phyloP scores from a whole-genome alignment of 352 stramenopile species.

The Globisporangium rhizosaccharum region DNA sequence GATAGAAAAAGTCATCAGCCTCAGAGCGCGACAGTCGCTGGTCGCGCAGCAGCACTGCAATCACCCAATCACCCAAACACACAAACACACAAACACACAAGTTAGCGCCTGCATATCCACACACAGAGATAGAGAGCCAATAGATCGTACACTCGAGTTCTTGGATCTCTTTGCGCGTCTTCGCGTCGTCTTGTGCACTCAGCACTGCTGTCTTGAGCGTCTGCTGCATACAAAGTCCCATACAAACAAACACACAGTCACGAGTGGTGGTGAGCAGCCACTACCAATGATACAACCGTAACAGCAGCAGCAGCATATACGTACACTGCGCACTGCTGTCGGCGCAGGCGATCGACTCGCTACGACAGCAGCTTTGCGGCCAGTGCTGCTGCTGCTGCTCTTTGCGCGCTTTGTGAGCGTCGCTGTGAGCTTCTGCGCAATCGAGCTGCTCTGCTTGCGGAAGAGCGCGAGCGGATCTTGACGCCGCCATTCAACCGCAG shows the following conservation, averaged over 20 bases:
- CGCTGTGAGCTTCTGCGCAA: slow-evolving; percentile 30
- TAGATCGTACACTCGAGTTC: slow-evolving; percentile 31
- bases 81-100: neutral
- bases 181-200: slow-evolving; percentile 10
- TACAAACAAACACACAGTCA: neutral
- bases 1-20: slow-evolving; percentile 38
- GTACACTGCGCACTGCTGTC: slow-evolving; percentile 2
- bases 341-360: neutral
- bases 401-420: slow-evolving; percentile 21
- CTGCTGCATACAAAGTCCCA: neutral
- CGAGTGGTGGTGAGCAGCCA: too few relatives aligned
- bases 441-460: slow-evolving; percentile 26
- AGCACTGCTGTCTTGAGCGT: neutral
- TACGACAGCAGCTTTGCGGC: slow-evolving; percentile 10
- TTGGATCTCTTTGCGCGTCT: slow-evolving; percentile 38
- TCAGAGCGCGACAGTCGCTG: slow-evolving; percentile 32
- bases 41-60: slow-evolving; percentile 28
- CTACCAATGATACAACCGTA: neutral
- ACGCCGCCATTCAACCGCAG: slow-evolving; percentile 17
- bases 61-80: neutral
- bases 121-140: too few relatives aligned
- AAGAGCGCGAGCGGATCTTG: slow-evolving; percentile 30
- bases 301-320: neutral
- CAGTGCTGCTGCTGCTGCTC: slow-evolving; percentile 7
- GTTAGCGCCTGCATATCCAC: neutral